Evolutionary conservation across 768 basidiomycete genomes (phyloP).

Genomic region (Aureoboletus auriporus): DNA sequence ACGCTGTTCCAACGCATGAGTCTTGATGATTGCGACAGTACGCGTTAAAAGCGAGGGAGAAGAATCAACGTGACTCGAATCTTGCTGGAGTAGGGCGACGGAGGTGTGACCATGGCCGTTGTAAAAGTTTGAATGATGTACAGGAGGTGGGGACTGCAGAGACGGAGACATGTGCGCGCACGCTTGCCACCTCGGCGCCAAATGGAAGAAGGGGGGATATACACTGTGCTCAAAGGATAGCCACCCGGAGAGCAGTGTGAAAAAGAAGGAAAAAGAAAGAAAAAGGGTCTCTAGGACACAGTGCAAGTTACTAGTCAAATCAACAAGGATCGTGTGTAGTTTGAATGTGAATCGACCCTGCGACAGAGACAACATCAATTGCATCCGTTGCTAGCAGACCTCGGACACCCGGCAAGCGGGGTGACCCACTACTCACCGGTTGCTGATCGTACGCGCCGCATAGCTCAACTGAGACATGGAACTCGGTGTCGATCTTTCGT

Average conservation of each 20-base stretch:
- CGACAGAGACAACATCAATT: neutral
- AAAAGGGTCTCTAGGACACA: neutral
- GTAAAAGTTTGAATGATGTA: conserved; percentile 16
- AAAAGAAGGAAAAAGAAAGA: conserved; percentile 16
- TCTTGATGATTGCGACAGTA: conserved; percentile 83
- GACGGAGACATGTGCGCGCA: conserved; percentile 22
- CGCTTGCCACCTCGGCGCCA: conserved; percentile 3
- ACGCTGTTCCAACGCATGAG: conserved; percentile 65
- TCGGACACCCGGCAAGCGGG: conserved; percentile 7
- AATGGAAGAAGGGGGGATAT: conserved; percentile 9
- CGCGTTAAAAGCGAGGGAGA: conserved; percentile 35
- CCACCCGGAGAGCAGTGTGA: conserved; percentile 6
- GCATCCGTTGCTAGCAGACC: conserved; percentile 10
- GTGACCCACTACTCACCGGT: neutral
- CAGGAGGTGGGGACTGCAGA: conserved; percentile 11
- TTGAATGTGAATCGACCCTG: conserved; percentile 10
- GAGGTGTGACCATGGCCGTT: conserved; percentile 6
- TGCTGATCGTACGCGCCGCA: neutral
- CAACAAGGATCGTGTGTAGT: conserved; percentile 13
- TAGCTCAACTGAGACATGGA: neutral
- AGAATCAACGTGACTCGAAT: conserved; percentile 6
- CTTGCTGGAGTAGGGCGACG: conserved; percentile 2
- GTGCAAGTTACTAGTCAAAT: conserved; percentile 3
- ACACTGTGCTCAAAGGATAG: conserved; percentile 16
- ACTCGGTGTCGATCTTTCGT: no score